A percentile compares a stretch with the other conserved stretches of the same genome.
These are phyloP conservation scores for Colletotrichum liriopes DNA, from an alignment of 2,329 filamentous ascomycete species.

Conservation along the genomic window DNA sequence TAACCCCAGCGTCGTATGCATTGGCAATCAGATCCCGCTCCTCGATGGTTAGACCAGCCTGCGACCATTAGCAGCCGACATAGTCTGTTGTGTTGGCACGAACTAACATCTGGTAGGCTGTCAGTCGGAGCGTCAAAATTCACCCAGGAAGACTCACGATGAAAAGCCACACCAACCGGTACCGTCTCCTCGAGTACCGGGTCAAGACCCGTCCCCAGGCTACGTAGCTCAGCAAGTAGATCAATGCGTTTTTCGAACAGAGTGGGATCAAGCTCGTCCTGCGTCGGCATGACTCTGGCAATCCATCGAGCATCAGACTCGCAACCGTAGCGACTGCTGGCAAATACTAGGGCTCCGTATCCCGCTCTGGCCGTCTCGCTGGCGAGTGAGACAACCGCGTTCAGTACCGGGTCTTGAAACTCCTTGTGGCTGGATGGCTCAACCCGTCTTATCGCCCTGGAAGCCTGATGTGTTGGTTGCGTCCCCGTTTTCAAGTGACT, in stretches of 20 bases:
- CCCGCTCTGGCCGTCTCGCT: slow-evolving; percentile 78
- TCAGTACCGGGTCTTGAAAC: slow-evolving; percentile 75
- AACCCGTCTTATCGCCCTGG: slow-evolving; percentile 64
- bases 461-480: slow-evolving; percentile 52
- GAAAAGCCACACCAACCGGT: slow-evolving; percentile 79
- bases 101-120: slow-evolving; percentile 54
- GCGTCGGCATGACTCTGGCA: slow-evolving; percentile 74
- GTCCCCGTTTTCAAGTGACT: slow-evolving; percentile 62
- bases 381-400: slow-evolving; percentile 79
- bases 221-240: slow-evolving; percentile 76
- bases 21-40: slow-evolving; percentile 80
- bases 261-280: slow-evolving; percentile 60
- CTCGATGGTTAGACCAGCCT: slow-evolving; percentile 81
- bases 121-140: not conserved
- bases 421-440: slow-evolving; percentile 72
- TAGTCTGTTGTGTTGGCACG: not conserved
- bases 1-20: slow-evolving; percentile 77
- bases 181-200: slow-evolving; percentile 76
- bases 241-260: slow-evolving; percentile 74
- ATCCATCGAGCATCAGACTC: slow-evolving; percentile 80
- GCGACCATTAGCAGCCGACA: slow-evolving; percentile 46
- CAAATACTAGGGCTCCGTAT: slow-evolving; percentile 82
- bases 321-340: slow-evolving; percentile 77
- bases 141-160: slow-evolving; percentile 65
- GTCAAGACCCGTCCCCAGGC: slow-evolving; percentile 77